Evolutionary conservation across 78 protist species (phyloP).

Genomic region (Cyanophora paradoxa): DNA sequence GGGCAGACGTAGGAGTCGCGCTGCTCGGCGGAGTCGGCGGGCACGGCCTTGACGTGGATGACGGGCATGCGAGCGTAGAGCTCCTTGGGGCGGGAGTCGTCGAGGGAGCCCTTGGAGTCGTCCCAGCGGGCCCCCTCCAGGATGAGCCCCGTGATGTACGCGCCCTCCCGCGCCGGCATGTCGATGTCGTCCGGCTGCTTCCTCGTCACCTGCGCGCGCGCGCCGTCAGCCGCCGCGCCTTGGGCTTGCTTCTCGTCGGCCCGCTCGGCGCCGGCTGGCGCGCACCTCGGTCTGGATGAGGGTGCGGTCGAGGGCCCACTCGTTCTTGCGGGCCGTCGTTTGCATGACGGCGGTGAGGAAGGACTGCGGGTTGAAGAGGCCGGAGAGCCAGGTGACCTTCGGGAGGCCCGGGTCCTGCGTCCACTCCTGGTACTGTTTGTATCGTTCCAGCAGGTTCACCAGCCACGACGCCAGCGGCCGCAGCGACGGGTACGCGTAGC

Average conservation of each 20-base stretch:
- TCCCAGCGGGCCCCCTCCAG: constrained; percentile 83
- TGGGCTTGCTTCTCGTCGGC: constrained; percentile 16
- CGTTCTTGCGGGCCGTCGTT: constrained; percentile 42
- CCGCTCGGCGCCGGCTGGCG: no score
- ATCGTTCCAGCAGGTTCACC: constrained; percentile 40
- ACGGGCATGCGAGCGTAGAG: constrained; percentile 55
- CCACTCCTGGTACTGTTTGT: constrained; percentile 43
- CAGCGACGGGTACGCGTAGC: constrained; percentile 62
- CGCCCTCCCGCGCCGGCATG: constrained; percentile 59
- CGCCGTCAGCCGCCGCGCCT: constrained; percentile 34
- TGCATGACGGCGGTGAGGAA: constrained; percentile 74
- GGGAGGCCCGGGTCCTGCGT: constrained; percentile 34
- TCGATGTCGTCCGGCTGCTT: constrained; percentile 43
- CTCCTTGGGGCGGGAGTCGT: constrained; percentile 47
- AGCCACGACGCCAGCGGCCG: constrained; percentile 49
- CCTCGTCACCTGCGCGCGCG: constrained; percentile 69
- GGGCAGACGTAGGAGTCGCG: constrained; percentile 61
- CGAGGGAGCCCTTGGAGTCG: constrained; percentile 18
- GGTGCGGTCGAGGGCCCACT: constrained; percentile 34
- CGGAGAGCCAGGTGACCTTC: constrained; percentile 43
- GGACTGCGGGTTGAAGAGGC: constrained; percentile 71
- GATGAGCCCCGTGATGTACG: constrained; percentile 63
- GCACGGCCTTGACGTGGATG: constrained; percentile 33
- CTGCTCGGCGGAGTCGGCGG: constrained; percentile 1
- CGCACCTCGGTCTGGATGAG: constrained; percentile 33